Evolutionary conservation across 208 protist genomes (phyloP).

Genomic region (Kentomonas sorsogonicus): DNA sequence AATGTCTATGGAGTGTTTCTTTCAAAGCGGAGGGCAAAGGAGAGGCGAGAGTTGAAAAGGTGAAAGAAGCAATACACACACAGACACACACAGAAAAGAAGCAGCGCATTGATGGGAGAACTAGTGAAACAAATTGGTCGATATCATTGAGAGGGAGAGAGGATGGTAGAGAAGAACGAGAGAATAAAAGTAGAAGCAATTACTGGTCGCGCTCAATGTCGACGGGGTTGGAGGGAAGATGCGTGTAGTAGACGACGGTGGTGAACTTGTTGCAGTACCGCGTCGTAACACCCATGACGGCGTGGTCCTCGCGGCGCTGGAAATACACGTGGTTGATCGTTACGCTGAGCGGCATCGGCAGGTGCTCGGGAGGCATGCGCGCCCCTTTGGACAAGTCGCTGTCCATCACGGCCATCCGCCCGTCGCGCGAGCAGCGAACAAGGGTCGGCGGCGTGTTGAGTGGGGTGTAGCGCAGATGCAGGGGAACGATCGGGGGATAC

Average conservation of each 20-base stretch:
- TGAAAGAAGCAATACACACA: too few relatives aligned
- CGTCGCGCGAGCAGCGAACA: conserved; percentile 63
- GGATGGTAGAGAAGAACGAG: not conserved
- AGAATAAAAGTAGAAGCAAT: not conserved
- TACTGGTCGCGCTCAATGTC: not conserved
- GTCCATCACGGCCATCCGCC: conserved; percentile 43
- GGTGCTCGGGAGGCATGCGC: conserved; percentile 51
- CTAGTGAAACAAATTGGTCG: too few relatives aligned
- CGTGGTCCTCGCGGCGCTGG: conserved; percentile 81
- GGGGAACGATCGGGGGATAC: conserved; percentile 84
- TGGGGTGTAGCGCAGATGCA: conserved; percentile 88
- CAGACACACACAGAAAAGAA: too few relatives aligned
- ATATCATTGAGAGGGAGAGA: not conserved
- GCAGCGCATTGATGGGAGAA: too few relatives aligned
- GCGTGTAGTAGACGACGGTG: conserved; percentile 86
- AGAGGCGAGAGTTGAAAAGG: too few relatives aligned
- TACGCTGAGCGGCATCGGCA: conserved; percentile 83
- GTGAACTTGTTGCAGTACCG: conserved; percentile 89
- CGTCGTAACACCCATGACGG: conserved; percentile 82
- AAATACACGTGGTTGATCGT: conserved; percentile 93
- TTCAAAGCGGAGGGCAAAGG: too few relatives aligned
- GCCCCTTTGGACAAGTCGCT: conserved; percentile 6
- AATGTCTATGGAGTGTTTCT: too few relatives aligned
- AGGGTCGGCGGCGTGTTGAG: conserved; percentile 89
- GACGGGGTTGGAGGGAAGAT: conserved; percentile 14